These are phyloP conservation scores for Epichloe hybrida DNA, from an alignment of 2,329 filamentous ascomycete genomes.

Conservation along the genomic window DNA sequence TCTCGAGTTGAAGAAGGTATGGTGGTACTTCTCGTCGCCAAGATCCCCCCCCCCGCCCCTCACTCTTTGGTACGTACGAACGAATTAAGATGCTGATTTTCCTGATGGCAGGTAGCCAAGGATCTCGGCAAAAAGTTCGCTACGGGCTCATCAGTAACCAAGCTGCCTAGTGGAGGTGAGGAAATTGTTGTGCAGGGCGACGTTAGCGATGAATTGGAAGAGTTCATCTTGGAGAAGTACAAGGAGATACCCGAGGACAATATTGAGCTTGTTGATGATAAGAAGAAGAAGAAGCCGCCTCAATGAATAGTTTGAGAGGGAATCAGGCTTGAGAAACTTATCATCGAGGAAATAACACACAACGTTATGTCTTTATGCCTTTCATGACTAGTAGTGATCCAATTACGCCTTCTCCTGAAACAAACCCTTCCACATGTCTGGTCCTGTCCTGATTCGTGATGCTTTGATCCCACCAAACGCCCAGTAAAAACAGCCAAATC, in stretches of 20 bases:
- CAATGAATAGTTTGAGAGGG: not conserved
- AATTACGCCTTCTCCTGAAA: no score
- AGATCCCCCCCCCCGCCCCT: not conserved
- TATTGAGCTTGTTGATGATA: slow-evolving; percentile 87
- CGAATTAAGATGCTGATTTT: not conserved
- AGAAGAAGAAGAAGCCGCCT: slow-evolving; percentile 59
- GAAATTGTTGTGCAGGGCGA: slow-evolving; percentile 98
- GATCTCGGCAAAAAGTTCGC: slow-evolving; percentile 98
- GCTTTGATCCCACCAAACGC: not conserved
- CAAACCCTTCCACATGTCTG: not conserved
- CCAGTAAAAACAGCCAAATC: not conserved
- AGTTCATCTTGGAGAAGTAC: slow-evolving; percentile 82
- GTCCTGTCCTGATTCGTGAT: not conserved
- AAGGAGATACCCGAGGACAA: slow-evolving; percentile 88
- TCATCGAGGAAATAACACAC: not conserved
- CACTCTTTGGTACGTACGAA: not conserved
- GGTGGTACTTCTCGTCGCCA: not conserved
- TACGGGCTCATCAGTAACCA: slow-evolving; percentile 84
- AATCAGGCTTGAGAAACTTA: not conserved
- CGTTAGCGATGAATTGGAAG: slow-evolving; percentile 84
- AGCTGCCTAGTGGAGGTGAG: slow-evolving; percentile 71
- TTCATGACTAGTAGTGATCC: no score
- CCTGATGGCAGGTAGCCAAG: slow-evolving; percentile 52
- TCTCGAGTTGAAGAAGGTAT: slow-evolving; percentile 76
- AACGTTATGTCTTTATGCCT: no score